phyloP scores from a whole-genome alignment of 2,329 filamentous ascomycete genomes.

The Calcarisporium arbuscula region DNA sequence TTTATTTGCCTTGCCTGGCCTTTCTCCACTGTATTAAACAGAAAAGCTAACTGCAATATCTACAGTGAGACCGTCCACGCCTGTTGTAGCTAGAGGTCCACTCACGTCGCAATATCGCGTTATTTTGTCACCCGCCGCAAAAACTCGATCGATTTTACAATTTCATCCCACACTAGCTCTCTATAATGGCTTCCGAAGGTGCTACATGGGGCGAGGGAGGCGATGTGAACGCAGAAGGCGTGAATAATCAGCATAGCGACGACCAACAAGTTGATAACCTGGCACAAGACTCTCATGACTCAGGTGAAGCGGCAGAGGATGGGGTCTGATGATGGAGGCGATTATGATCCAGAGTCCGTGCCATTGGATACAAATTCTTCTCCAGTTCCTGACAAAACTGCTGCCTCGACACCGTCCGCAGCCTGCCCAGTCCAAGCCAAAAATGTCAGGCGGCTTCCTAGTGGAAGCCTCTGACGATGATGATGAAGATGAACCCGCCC shows the following conservation, averaged over 20 bases:
- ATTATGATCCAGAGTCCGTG: slow-evolving; percentile 54
- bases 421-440: slow-evolving; percentile 42
- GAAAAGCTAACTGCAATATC: too few species aligned
- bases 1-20: too few species aligned
- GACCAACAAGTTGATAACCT: slow-evolving; percentile 47
- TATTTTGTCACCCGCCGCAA: too few species aligned
- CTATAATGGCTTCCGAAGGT: slow-evolving; percentile 33
- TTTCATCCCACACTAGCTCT: too few species aligned
- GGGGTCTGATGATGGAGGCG: slow-evolving; percentile 46
- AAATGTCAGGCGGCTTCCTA: slow-evolving; percentile 54
- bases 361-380: slow-evolving; percentile 33
- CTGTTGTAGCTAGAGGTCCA: too few species aligned
- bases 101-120: too few species aligned
- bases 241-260: slow-evolving; percentile 49
- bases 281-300: slow-evolving; percentile 39
- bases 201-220: slow-evolving; percentile 47
- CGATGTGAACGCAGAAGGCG: slow-evolving; percentile 49
- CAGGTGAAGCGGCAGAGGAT: slow-evolving; percentile 43
- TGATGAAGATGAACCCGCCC: slow-evolving; percentile 27
- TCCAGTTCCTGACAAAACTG: slow-evolving; percentile 27
- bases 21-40: too few species aligned
- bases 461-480: slow-evolving; percentile 56
- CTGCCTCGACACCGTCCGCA: slow-evolving; percentile 21
- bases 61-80: too few species aligned
- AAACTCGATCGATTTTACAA: too few species aligned